These are phyloP conservation scores for Streptanthus diversifolius DNA, from an alignment of 345 rosid species.

Conservation along the genomic window DNA sequence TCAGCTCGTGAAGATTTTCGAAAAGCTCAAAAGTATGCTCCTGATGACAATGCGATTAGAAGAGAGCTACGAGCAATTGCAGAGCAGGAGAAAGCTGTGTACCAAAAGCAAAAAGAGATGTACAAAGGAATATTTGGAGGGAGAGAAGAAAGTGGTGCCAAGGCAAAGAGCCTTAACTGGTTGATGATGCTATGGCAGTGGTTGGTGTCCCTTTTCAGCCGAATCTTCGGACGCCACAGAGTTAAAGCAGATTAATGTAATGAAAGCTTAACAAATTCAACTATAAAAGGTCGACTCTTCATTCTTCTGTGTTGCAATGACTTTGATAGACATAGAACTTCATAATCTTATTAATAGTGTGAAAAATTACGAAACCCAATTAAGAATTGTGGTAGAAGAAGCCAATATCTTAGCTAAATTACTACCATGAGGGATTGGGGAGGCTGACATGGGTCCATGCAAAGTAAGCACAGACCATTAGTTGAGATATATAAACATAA, in stretches of 20 bases:
- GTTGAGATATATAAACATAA: slow-evolving; percentile 76
- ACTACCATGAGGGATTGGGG: slow-evolving; percentile 62
- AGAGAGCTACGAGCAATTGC: slow-evolving; percentile 71
- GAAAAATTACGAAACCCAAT: slow-evolving; percentile 17
- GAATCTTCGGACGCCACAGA: slow-evolving; percentile 10
- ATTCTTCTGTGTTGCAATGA: background rate
- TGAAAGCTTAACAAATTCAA: background rate
- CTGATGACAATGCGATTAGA: slow-evolving; percentile 72
- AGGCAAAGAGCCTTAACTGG: slow-evolving; percentile 42
- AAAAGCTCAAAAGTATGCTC: slow-evolving; percentile 77
- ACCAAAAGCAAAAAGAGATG: slow-evolving; percentile 79
- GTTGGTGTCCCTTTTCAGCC: slow-evolving; percentile 11
- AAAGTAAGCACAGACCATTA: slow-evolving; percentile 71
- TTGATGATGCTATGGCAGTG: slow-evolving; percentile 32
- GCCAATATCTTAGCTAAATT: background rate
- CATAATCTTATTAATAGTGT: slow-evolving; percentile 9
- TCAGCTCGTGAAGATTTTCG: slow-evolving; percentile 83
- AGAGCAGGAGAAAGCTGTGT: slow-evolving; percentile 76
- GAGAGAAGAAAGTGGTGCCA: slow-evolving; percentile 42
- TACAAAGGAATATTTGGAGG: slow-evolving; percentile 78
- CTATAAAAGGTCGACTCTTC: background rate
- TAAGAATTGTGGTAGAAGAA: background rate
- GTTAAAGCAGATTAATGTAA: slow-evolving; percentile 25
- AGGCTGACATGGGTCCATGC: slow-evolving; percentile 53
- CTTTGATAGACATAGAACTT: background rate